Evolutionary conservation across 108 stramenopile genomes (phyloP).

Genomic region (Cyclotella baltica): DNA sequence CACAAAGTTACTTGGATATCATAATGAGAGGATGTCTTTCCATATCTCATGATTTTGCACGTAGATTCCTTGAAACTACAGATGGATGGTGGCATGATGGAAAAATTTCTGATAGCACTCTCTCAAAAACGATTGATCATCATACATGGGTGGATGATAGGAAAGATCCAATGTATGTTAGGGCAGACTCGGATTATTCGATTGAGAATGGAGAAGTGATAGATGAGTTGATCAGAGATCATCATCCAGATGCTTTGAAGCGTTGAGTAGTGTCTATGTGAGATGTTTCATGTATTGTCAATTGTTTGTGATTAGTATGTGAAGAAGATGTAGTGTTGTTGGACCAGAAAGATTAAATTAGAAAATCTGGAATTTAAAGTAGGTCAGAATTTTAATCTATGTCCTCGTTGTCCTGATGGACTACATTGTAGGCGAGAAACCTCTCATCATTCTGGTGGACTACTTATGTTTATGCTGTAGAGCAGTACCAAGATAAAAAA

Average conservation of each 20-base stretch:
- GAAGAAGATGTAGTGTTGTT: too few species aligned
- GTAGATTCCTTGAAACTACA: slow-evolving; percentile 59
- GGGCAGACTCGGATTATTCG: slow-evolving; percentile 62
- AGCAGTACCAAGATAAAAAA: too few species aligned
- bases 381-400: too few species aligned
- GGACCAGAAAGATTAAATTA: too few species aligned
- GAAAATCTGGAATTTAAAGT: too few species aligned
- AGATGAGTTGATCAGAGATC: slow-evolving; percentile 39
- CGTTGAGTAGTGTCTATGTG: slow-evolving; percentile 29
- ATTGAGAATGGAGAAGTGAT: slow-evolving; percentile 33
- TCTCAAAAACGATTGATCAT: slow-evolving; percentile 10
- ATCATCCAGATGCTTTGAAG: slow-evolving; percentile 47
- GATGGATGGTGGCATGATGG: slow-evolving; percentile 71
- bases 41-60: slow-evolving; percentile 64
- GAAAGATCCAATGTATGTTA: slow-evolving; percentile 61
- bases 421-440: too few species aligned
- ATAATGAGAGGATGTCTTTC: slow-evolving; percentile 71
- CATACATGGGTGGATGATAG: slow-evolving; percentile 73
- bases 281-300: too few species aligned
- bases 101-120: not conserved
- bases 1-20: slow-evolving; percentile 78
- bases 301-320: too few species aligned
- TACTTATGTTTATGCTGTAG: too few species aligned
- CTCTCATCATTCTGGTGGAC: too few species aligned
- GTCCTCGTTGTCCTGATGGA: too few species aligned